Conservation (phyloP, 2,329 filamentous ascomycete genomes). For the Trichophyton schoenleinii region DNA sequence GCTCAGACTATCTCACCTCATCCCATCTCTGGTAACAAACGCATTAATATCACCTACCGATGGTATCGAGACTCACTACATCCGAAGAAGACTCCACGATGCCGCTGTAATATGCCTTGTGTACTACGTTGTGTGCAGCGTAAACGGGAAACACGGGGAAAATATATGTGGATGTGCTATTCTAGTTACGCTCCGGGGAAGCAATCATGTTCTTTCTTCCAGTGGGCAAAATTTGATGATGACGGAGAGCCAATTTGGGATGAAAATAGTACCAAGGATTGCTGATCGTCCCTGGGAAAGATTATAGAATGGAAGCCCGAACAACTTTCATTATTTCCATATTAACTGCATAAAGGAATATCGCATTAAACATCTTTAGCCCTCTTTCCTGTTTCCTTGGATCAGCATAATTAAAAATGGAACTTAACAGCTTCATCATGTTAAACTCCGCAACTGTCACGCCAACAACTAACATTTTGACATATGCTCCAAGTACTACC, state of each 20-base stretch:
- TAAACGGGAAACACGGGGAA: constrained; percentile 61
- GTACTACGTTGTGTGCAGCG: constrained; percentile 67
- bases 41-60: constrained; percentile 91
- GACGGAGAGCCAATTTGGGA: constrained; percentile 66
- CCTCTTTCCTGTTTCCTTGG: neutral
- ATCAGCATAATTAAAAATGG: neutral
- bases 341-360: neutral
- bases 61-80: constrained; percentile 68
- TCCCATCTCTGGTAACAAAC: constrained; percentile 61
- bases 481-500: neutral
- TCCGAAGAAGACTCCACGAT: constrained; percentile 64
- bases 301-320: too few relatives aligned
- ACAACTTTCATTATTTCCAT: neutral
- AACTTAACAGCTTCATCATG: neutral
- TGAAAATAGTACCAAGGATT: neutral
- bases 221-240: constrained; percentile 77
- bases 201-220: constrained; percentile 61
- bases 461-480: neutral
- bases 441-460: neutral
- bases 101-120: constrained; percentile 57
- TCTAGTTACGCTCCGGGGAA: constrained; percentile 38
- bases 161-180: constrained; percentile 93
- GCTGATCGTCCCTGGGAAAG: neutral
- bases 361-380: neutral
- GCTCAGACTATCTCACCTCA: constrained; percentile 70